Base-by-base conservation (phyloP, 169 alveolate species). In the Ichthyophthirius multifiliis region DNA sequence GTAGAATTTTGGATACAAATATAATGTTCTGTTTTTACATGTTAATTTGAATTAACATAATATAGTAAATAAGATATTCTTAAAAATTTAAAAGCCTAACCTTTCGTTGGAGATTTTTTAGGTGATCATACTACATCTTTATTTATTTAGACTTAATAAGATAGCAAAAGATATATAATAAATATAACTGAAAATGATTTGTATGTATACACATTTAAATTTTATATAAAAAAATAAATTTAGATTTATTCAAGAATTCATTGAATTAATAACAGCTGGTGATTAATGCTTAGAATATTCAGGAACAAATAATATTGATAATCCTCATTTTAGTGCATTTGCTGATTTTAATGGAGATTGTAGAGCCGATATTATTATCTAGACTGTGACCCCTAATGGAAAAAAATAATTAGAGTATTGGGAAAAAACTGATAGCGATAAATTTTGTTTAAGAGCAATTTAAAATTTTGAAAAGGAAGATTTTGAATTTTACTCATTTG, bases 291-390 rank as follows among this genome's bases (percentile, higher is more conserved):
- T 10, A 20, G 39, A 55, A 13, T 55, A 55, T 55, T 39, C 71
- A 27, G 31, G 2, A 10, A 10, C 23, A 55, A 10, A 5, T 5
- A 16, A 55, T 3, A 46, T 79, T n/a, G 35, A 55, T 5, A 41
- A 31, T 41, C 65, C 76, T 0, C 81, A 81, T 31, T 81, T 48
- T 32, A 81, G 65, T 73, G 43, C 86, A n/a, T 46, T 81, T 48
- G 86, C 73, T n/a, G 86, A 81, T 81, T 46, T 71, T 7, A 81
- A 47, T 73, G 67, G 75, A 37, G 86, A 81, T 71, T 81, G 86
- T 31, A 71, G 81, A 48, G 82, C 82, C 15, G 86, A 81, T 55
- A 31, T 81, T 27, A 63, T 81, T 9, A 34, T 81, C 16, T 43
- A 76, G 23, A 71, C 86, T 32, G 39, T 12, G n/a, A n/a, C n/a